Evolutionary conservation across 1,284 basidiomycete species (phyloP).

Genomic region (Heliocybe sulcata): DNA sequence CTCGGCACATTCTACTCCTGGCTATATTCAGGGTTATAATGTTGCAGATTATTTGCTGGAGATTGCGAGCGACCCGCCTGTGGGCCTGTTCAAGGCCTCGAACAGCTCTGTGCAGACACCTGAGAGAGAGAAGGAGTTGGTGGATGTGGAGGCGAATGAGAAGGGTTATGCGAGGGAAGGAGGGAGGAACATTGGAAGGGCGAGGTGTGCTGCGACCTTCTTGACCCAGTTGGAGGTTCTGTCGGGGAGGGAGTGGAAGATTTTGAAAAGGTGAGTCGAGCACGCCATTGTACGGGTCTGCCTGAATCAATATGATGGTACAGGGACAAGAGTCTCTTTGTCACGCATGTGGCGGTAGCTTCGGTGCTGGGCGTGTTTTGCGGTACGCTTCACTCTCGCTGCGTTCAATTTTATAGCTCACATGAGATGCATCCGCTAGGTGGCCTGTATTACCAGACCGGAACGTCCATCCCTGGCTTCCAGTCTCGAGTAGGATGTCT

Average conservation of each 20-base stretch:
- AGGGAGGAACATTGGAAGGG: not conserved
- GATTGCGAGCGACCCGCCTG: constrained; percentile 62
- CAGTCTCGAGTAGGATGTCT: constrained; percentile 86
- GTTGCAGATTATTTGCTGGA: constrained; percentile 87
- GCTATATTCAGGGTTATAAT: constrained; percentile 72
- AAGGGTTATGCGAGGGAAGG: not conserved
- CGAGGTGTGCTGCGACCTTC: constrained; percentile 63
- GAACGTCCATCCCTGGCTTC: constrained; percentile 80
- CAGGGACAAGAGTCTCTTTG: constrained; percentile 77
- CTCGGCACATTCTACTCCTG: constrained; percentile 26
- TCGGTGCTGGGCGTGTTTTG: constrained; percentile 75
- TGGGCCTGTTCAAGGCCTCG: constrained; percentile 28
- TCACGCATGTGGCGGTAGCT: constrained; percentile 69
- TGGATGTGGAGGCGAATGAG: constrained; percentile 1
- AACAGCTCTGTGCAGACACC: not conserved
- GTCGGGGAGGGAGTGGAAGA: constrained; percentile 77
- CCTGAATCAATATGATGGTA: not conserved
- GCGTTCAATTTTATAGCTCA: not conserved
- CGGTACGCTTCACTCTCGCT: constrained; percentile 32
- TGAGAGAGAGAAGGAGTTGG: constrained; percentile 1
- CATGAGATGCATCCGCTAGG: constrained; percentile 30
- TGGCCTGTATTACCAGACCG: constrained; percentile 79
- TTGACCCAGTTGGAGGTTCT: constrained; percentile 82
- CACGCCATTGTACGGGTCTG: not conserved
- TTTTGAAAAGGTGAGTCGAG: constrained; percentile 51